phyloP scores from a whole-genome alignment of 257 asterid species.

The Leonotis leonurus region DNA sequence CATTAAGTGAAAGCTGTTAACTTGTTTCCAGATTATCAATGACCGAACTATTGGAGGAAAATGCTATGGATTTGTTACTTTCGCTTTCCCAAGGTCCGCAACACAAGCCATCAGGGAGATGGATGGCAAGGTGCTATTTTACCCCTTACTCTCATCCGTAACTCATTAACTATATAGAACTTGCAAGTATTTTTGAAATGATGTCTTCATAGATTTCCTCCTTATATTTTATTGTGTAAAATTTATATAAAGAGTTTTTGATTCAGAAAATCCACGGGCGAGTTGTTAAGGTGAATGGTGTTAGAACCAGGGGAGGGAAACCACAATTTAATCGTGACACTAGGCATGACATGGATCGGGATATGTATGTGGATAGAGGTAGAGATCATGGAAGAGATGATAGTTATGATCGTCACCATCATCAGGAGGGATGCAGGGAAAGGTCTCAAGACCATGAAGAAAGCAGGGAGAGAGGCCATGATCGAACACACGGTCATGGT shows the following conservation, averaged over 20 bases:
- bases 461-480: slow-evolving; percentile 46
- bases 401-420: slow-evolving; percentile 32
- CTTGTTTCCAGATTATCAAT: slow-evolving; percentile 59
- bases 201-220: not conserved
- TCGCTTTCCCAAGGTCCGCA: slow-evolving; percentile 70
- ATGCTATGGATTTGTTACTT: slow-evolving; percentile 80
- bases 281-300: slow-evolving; percentile 64
- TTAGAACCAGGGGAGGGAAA: slow-evolving; percentile 55
- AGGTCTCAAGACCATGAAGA: slow-evolving; percentile 44
- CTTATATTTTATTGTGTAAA: not conserved
- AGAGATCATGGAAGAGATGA: slow-evolving; percentile 47
- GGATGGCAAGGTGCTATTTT: slow-evolving; percentile 72
- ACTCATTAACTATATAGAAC: too few species aligned
- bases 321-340: slow-evolving; percentile 46
- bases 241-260: slow-evolving; percentile 18
- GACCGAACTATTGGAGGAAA: slow-evolving; percentile 65
- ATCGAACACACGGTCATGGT: slow-evolving; percentile 33
- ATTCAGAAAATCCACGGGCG: slow-evolving; percentile 67
- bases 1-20: slow-evolving; percentile 1
- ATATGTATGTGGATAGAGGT: slow-evolving; percentile 35
- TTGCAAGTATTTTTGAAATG: not conserved
- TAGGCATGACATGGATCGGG: slow-evolving; percentile 48
- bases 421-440: slow-evolving; percentile 43
- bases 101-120: slow-evolving; percentile 63
- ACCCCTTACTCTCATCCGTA: too few species aligned